These are phyloP conservation scores for Fusarium graminum DNA, from an alignment of 2,329 filamentous ascomycete species.

Conservation along the genomic window DNA sequence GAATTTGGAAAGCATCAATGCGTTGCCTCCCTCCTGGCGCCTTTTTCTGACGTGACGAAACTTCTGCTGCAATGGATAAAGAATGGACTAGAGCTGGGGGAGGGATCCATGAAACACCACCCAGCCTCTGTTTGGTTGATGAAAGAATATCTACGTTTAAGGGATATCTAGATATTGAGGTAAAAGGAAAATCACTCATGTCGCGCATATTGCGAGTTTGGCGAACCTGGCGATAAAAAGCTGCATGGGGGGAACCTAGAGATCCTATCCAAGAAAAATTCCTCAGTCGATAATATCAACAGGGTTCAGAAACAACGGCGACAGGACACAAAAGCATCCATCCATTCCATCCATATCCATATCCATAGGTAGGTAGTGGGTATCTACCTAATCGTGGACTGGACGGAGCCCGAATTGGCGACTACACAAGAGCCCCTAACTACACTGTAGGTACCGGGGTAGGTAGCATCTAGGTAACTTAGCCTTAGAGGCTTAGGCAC, in stretches of 20 bases:
- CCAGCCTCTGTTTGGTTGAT: conserved; percentile 13
- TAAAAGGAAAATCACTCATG: conserved; percentile 26
- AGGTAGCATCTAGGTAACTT: neutral
- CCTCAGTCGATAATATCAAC: conserved; percentile 7
- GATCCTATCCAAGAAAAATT: conserved; percentile 5
- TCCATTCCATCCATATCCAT: neutral
- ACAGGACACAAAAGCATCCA: conserved; percentile 4
- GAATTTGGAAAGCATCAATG: conserved; percentile 10
- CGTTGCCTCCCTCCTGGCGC: conserved; percentile 2
- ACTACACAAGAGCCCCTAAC: neutral
- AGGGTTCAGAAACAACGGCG: conserved; percentile 29
- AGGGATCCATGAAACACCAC: conserved; percentile 17
- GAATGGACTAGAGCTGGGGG: conserved; percentile 2
- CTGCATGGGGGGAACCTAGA: neutral
- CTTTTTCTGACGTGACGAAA: conserved; percentile 17
- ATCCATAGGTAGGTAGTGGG: neutral
- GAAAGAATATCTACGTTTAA: conserved; percentile 6
- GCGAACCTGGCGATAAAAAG: conserved; percentile 29
- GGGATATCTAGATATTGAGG: conserved; percentile 1
- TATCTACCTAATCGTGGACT: conserved; percentile 13
- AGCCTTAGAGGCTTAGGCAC: neutral
- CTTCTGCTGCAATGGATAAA: conserved; percentile 9
- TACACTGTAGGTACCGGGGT: neutral
- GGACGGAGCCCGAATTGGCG: neutral
- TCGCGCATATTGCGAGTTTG: conserved; percentile 24